Evolutionary conservation across 371 early-diverging fungal genomes (phyloP).

Genomic region (Mucor saturninus): DNA sequence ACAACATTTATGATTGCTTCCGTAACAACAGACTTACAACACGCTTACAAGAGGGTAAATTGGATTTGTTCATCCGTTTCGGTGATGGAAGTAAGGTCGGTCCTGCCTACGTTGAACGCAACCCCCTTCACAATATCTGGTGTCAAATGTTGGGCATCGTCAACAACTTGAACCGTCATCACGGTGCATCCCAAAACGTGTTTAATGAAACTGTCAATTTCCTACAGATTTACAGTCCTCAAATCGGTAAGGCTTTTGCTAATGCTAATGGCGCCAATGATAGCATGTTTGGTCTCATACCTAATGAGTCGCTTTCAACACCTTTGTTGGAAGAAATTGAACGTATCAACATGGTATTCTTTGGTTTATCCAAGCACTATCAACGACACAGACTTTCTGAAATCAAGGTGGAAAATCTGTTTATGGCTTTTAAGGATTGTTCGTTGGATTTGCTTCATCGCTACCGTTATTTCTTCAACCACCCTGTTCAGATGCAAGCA

Average conservation of each 20-base stretch:
- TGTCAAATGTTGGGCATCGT: constrained; percentile 45
- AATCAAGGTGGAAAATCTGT: constrained; percentile 28
- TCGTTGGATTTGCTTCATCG: constrained; percentile 40
- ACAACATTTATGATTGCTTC: constrained; percentile 35
- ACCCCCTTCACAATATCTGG: constrained; percentile 49
- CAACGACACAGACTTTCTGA: constrained; percentile 11
- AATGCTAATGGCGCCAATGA: constrained; percentile 36
- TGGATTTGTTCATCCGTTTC: constrained; percentile 47
- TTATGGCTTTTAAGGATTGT: constrained; percentile 42
- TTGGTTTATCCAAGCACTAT: constrained; percentile 31
- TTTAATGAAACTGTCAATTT: constrained; percentile 29
- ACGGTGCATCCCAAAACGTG: constrained; percentile 21
- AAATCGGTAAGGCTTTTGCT: constrained; percentile 40
- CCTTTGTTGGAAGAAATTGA: constrained; percentile 48
- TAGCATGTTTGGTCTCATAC: constrained; percentile 29
- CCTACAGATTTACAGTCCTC: constrained; percentile 45
- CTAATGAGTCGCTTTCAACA: constrained; percentile 42
- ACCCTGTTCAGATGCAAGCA: constrained; percentile 50
- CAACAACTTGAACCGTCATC: constrained; percentile 30
- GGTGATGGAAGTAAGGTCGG: constrained; percentile 20
- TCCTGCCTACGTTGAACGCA: constrained; percentile 27
- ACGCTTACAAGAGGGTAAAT: constrained; percentile 30
- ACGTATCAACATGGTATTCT: constrained; percentile 41
- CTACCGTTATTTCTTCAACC: constrained; percentile 47
- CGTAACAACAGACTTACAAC: constrained; percentile 41